Base-by-base conservation (phyloP, 345 rosid genomes). In the Punica granatum region DNA sequence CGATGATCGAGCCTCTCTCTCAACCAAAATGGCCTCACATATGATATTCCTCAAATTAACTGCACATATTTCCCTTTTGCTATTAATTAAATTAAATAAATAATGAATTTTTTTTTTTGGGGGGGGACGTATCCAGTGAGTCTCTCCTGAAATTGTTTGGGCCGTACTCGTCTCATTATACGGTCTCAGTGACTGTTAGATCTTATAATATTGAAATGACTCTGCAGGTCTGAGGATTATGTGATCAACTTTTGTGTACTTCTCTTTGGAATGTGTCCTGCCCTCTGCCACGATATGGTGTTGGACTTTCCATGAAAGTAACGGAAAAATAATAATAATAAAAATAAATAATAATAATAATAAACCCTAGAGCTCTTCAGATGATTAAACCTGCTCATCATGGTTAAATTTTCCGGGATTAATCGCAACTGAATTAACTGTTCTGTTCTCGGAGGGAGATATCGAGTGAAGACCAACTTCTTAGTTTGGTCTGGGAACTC, bases 171-270 rank as follows among this genome's bases (percentile, higher is more conserved):
- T 56, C 33, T 56, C 61, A 30, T 56, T 11, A 30, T 56, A 28
- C 13, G 61, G 61, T 56, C 33, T 11, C 61, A 10, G 32, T 14
- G 19, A 1, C 1, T 26, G 13, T 56, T 18, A 30, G 58, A 51
- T 51, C 58, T 56, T 30, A 26, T 30, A 56, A 56, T 6, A 54
- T 26, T 56, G 15, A n/a, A 51, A 30, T 9, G 11, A 14, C 61
- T 26, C 8, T 56, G 58, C 58, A 26, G 61, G 33, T 56, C 11
- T 26, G 61, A 33, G 28, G 61, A 56, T 56, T 56, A 56, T 26
- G 34, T 56, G 61, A 56, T 56, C 61, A 56, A 26, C 34, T 56
- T 56, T 56, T 56, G 12, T 56, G 61, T 13, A n/a, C 28, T 51
- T 11, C 13, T 23, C 58, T 4, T 21, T 51, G n/a, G 28, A n/a